Percentiles rank a stretch among this genome's conserved stretches.
These are phyloP conservation scores for Primulina tabacum DNA, from an alignment of 257 asterid genomes.

Conservation along the genomic window DNA sequence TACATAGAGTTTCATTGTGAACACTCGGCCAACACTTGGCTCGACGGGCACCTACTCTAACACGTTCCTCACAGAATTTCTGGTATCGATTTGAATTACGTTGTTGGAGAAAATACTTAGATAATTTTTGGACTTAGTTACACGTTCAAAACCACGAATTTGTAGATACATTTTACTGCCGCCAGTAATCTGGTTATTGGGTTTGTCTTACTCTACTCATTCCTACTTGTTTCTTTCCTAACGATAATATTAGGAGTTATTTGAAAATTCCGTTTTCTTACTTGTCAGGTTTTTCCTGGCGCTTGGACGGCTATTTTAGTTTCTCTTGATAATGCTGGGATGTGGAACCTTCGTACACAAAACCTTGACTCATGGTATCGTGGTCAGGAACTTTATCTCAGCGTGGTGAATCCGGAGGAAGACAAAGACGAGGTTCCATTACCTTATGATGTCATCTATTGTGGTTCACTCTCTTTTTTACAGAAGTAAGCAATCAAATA, in stretches of 20 bases:
- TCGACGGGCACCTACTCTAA: no score
- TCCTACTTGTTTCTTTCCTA: not conserved
- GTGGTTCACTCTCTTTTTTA: conserved; percentile 69
- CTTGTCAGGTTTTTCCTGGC: conserved; percentile 77
- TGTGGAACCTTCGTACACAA: conserved; percentile 91
- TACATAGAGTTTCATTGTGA: no score
- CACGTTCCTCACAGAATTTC: not conserved
- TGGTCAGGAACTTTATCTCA: conserved; percentile 82
- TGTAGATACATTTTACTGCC: not conserved
- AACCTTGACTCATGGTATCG: conserved; percentile 94
- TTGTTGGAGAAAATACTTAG: not conserved
- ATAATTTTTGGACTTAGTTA: no score
- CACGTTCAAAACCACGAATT: no score
- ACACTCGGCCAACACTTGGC: no score
- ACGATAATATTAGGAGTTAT: conserved; percentile 2
- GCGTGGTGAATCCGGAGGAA: conserved; percentile 67
- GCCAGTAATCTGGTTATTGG: not conserved
- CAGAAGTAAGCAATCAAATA: conserved; percentile 57
- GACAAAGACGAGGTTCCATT: conserved; percentile 60
- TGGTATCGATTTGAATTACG: not conserved
- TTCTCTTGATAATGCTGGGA: conserved; percentile 76
- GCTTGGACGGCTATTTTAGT: conserved; percentile 94
- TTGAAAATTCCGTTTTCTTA: not conserved
- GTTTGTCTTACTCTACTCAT: not conserved
- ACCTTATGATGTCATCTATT: conserved; percentile 75